These are phyloP conservation scores for Heliosperma pusillum DNA, from an alignment of 148 eudicot species.

Conservation along the genomic window DNA sequence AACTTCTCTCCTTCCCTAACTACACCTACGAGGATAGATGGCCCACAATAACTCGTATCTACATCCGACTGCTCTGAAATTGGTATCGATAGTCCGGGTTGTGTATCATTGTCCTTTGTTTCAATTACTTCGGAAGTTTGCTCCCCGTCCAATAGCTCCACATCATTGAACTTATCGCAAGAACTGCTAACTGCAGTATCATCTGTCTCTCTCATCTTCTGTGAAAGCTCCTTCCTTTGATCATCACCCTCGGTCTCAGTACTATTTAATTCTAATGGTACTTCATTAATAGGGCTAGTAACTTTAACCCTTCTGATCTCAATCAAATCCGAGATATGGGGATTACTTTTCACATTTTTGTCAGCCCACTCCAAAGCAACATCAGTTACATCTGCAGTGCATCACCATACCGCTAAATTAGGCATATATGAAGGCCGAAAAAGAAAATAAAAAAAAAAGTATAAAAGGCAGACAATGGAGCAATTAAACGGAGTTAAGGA, in stretches of 20 bases:
- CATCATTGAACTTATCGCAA: slow-evolving; percentile 22
- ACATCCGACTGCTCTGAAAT: slow-evolving; percentile 16
- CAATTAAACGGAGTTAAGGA: background rate
- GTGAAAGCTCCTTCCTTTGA: slow-evolving; percentile 10
- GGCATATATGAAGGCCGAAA: background rate
- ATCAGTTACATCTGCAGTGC: slow-evolving; percentile 66
- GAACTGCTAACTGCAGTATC: slow-evolving; percentile 5
- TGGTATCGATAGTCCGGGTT: slow-evolving; percentile 13
- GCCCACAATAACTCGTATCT: slow-evolving; percentile 46
- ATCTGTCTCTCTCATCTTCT: slow-evolving; percentile 10
- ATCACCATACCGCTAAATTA: slow-evolving; percentile 11
- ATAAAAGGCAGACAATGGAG: background rate
- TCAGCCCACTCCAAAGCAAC: slow-evolving; percentile 93
- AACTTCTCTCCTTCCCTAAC: slow-evolving; percentile 74
- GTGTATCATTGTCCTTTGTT: slow-evolving; percentile 16
- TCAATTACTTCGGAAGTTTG: slow-evolving; percentile 17
- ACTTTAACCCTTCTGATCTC: slow-evolving; percentile 62
- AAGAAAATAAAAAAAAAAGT: background rate
- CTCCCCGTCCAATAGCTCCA: background rate
- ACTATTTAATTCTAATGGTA: background rate
- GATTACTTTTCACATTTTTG: slow-evolving; percentile 69
- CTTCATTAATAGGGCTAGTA: slow-evolving; percentile 6
- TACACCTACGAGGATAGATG: slow-evolving; percentile 68
- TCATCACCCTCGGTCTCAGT: background rate
- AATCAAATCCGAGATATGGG: slow-evolving; percentile 65